A percentile compares a stretch with the other conserved stretches of the same genome.
Conservation (phyloP, 1,139 yeast genomes). For the Hemisphaericaspora subhashii region DNA sequence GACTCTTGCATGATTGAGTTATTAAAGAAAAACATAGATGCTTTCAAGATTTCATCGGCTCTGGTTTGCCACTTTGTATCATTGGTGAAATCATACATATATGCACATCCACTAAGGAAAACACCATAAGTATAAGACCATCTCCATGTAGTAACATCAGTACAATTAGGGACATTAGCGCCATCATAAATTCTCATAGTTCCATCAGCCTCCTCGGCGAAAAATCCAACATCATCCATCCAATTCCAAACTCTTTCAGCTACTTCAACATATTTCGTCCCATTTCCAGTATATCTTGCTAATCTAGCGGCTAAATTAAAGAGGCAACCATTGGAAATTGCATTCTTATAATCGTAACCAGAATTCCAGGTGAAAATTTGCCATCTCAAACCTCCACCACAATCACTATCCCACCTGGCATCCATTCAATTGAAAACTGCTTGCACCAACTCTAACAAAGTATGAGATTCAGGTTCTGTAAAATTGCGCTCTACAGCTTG, state of each 20-base stretch:
- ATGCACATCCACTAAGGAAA: constrained; percentile 70
- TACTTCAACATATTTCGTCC: constrained; percentile 52
- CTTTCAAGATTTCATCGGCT: constrained; percentile 49
- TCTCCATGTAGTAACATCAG: constrained; percentile 49
- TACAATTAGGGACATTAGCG: constrained; percentile 62
- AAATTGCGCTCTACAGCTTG: constrained; percentile 64
- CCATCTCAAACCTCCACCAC: constrained; percentile 85
- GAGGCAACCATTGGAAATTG: constrained; percentile 75
- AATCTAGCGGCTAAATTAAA: constrained; percentile 78
- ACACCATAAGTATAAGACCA: constrained; percentile 87
- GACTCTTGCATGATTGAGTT: constrained; percentile 60
- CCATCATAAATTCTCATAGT: constrained; percentile 66
- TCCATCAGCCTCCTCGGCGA: constrained; percentile 36
- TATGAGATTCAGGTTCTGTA: constrained; percentile 48
- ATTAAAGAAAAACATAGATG: constrained; percentile 49
- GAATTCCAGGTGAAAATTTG: constrained; percentile 76
- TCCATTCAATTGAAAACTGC: constrained; percentile 78
- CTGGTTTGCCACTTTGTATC: constrained; percentile 59
- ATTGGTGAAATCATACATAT: constrained; percentile 63
- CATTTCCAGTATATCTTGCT: constrained; percentile 68
- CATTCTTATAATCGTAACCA: constrained; percentile 78
- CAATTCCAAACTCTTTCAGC: constrained; percentile 72
- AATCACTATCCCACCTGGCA: constrained; percentile 68
- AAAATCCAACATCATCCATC: constrained; percentile 55
- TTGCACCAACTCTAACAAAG: constrained; percentile 72